Evolutionary conservation across 2,329 filamentous ascomycete species (phyloP), one percentile per base, ranked within the genome.

Genomic region (Fusarium luffae): DNA sequence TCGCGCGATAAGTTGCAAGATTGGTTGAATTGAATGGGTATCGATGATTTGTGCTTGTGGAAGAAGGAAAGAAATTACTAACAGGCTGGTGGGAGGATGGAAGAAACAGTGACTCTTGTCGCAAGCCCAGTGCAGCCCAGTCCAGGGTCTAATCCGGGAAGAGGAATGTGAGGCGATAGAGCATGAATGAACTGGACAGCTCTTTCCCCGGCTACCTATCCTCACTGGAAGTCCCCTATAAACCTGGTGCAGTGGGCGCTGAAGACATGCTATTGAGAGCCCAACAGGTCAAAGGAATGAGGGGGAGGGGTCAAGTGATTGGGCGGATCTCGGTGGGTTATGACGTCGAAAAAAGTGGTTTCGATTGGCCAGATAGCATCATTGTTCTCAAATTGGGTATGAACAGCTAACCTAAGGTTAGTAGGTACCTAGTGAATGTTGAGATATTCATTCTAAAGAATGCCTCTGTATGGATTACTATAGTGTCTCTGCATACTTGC

Each of bases 291-390:
- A 25, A 37, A 46, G 51, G 58, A 59, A 63, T 71, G 70, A 72
- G 67, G 70, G 70, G 70, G 71, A 57, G 68, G 71, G 68, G 54
- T 44, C 57, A 66, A 64, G 30, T 68, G 66, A 70, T 68, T 72
- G 63, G 47, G 66, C 32, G 32, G 25, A 48, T 62, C 48, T 52
- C 23, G 64, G 69, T 62, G 69, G 70, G 10, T 42, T 43, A 74
- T 74, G 72, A 74, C 72, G 72, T 74, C 72, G 70, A 55, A 42
- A 11, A 4, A 13, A 19, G 28, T 13, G 47, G 51, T 19, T 19
- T 21, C 67, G 55, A 74, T 74, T 74, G 72, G 70, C 28, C 8
- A 30, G 30, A 12, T 30, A 44, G 21, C 52, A 54, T 55, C 40
- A 41, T 48, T 34, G 55, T 49, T 46, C 51, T 63, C 47, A 27